phyloP scores from a whole-genome alignment of 352 stramenopile species.

The Phytophthora rubi region DNA sequence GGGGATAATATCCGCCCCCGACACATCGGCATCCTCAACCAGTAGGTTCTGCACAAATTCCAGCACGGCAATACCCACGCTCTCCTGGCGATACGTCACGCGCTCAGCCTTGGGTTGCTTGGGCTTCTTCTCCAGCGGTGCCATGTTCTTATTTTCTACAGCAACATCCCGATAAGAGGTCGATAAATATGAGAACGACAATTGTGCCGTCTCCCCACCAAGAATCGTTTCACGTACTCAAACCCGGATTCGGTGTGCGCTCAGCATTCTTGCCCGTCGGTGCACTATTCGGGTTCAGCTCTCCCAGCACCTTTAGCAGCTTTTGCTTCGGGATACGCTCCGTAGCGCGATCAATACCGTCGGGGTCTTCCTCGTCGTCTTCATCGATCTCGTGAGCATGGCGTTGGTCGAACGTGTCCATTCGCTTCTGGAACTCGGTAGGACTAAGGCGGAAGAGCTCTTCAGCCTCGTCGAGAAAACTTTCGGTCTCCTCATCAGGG shows the following conservation, averaged over 20 bases:
- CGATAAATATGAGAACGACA: neutral
- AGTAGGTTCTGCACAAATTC: constrained; percentile 78
- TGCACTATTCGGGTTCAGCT: constrained; percentile 53
- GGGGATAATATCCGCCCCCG: constrained; percentile 64
- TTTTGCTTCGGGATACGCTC: constrained; percentile 78
- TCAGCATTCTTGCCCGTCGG: constrained; percentile 53
- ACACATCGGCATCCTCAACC: constrained; percentile 66
- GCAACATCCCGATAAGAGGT: neutral
- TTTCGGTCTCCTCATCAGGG: constrained; percentile 60
- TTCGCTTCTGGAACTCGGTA: constrained; percentile 69
- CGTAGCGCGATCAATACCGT: constrained; percentile 66
- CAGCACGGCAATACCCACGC: constrained; percentile 66
- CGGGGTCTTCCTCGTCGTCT: constrained; percentile 37
- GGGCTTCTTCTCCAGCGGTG: constrained; percentile 74
- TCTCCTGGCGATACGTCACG: constrained; percentile 77
- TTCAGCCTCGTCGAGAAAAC: constrained; percentile 78
- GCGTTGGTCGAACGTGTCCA: constrained; percentile 55
- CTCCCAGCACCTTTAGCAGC: constrained; percentile 71
- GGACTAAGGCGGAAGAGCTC: constrained; percentile 68
- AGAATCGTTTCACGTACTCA: constrained; percentile 42
- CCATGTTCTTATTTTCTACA: constrained; percentile 72
- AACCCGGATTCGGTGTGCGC: constrained; percentile 48
- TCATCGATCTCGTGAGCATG: constrained; percentile 39
- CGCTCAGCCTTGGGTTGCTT: constrained; percentile 69
- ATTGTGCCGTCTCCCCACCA: neutral